Percentiles rank a stretch among this genome's conserved stretches.
Conservation (phyloP, 352 stramenopile genomes). For the Nothophytophthora sp. region DNA sequence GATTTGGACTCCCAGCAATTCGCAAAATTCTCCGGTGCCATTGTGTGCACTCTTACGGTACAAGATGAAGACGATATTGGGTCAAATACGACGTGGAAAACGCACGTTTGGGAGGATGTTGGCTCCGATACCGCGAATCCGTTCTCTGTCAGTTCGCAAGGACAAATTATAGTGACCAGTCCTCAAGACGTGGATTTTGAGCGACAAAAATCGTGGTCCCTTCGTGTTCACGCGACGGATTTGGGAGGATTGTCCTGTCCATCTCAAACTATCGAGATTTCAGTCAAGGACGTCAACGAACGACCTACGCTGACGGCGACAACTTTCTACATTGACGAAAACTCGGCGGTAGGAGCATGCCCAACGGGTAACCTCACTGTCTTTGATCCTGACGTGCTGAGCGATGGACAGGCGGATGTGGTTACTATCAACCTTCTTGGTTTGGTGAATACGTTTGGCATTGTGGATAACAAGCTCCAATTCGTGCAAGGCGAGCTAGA, state of each 20-base stretch:
- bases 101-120: slow-evolving; percentile 15
- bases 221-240: slow-evolving; percentile 18
- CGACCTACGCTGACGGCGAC: slow-evolving; percentile 6
- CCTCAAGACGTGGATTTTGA: slow-evolving; percentile 21
- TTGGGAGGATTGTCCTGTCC: slow-evolving; percentile 13
- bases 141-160: slow-evolving; percentile 13
- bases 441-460: slow-evolving; percentile 8
- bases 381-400: slow-evolving; percentile 19
- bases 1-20: slow-evolving; percentile 18
- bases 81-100: slow-evolving; percentile 15
- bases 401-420: slow-evolving; percentile 8
- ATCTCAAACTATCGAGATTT: slow-evolving; percentile 16
- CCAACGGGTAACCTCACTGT: slow-evolving; percentile 12
- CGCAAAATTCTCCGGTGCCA: slow-evolving; percentile 1
- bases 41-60: slow-evolving; percentile 19
- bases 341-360: slow-evolving; percentile 1
- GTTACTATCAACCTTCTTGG: slow-evolving; percentile 4
- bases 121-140: slow-evolving; percentile 6
- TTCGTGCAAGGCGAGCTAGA: slow-evolving; percentile 13
- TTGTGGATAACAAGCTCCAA: slow-evolving; percentile 19
- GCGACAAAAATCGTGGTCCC: slow-evolving; percentile 9
- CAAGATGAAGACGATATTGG: slow-evolving; percentile 15
- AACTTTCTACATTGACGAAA: slow-evolving; percentile 27
- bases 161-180: slow-evolving; percentile 13
- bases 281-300: slow-evolving; percentile 22